These are phyloP conservation scores for Golubevia sp. DNA, from an alignment of 1,284 basidiomycete genomes.

Conservation along the genomic window DNA sequence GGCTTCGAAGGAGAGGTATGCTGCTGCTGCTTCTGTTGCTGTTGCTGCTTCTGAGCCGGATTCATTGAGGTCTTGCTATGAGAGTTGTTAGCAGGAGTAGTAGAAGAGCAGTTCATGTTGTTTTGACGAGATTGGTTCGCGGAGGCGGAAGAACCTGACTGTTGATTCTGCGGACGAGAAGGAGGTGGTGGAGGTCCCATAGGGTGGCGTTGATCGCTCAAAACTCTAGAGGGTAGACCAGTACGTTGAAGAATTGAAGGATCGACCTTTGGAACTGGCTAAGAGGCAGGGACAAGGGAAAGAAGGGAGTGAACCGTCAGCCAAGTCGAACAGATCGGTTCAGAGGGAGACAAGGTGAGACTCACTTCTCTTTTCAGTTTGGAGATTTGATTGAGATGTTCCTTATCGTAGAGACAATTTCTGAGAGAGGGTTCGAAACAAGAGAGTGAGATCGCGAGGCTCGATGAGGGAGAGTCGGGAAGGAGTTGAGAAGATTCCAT, in stretches of 20 bases:
- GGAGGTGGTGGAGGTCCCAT: not conserved
- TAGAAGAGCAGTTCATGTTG: constrained; percentile 17
- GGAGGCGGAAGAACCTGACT: constrained; percentile 9
- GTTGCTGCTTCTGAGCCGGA: constrained; percentile 2
- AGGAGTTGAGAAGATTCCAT: not conserved
- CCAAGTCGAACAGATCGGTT: not conserved
- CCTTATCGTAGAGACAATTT: constrained; percentile 93
- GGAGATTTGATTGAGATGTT: constrained; percentile 78
- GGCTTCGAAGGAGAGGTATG: constrained; percentile 1
- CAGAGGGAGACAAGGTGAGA: constrained; percentile 19
- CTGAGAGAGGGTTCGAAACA: constrained; percentile 5
- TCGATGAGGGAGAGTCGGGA: not conserved
- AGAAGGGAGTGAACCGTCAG: too few relatives aligned
- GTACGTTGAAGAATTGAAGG: constrained; percentile 22
- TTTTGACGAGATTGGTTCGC: constrained; percentile 13
- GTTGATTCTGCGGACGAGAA: constrained; percentile 3
- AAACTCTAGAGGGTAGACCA: not conserved
- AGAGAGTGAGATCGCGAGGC: not conserved
- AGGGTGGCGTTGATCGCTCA: not conserved
- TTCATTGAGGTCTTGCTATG: constrained; percentile 5
- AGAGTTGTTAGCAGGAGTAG: constrained; percentile 24
- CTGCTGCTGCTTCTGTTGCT: constrained; percentile 9
- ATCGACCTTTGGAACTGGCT: constrained; percentile 32
- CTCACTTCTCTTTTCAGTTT: constrained; percentile 82
- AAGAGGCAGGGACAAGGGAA: constrained; percentile 6